phyloP scores from a whole-genome alignment of 768 basidiomycete genomes.

The Lactarius tabidus region DNA sequence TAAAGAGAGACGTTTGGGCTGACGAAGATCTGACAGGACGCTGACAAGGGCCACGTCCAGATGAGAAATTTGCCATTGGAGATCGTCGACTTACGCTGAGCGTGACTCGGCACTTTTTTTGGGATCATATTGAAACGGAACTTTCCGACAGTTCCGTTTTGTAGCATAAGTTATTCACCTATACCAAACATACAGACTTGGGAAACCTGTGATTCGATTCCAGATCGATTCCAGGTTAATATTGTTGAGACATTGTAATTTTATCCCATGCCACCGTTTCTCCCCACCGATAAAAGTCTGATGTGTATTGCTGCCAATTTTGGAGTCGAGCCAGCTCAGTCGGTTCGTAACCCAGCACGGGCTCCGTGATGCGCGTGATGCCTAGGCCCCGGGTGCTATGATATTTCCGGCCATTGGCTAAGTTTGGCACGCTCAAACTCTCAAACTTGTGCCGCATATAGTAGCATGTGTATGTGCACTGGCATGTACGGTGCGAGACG shows the following conservation, averaged over 20 bases:
- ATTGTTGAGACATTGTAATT: conserved; percentile 7
- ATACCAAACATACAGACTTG: conserved; percentile 2
- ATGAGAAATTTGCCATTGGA: conserved; percentile 71
- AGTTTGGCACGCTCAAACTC: too few species aligned
- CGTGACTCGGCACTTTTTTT: not conserved
- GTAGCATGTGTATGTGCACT: too few species aligned
- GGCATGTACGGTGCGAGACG: too few species aligned
- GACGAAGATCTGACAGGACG: conserved; percentile 48
- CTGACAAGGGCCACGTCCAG: conserved; percentile 80
- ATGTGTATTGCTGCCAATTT: too few species aligned
- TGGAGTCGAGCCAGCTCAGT: not conserved
- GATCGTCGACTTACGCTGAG: conserved; percentile 73
- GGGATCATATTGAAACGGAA: conserved; percentile 7
- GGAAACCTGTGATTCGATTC: conserved; percentile 3
- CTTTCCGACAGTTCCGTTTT: conserved; percentile 1
- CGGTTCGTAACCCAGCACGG: not conserved
- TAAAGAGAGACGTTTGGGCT: not conserved
- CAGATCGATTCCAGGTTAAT: conserved; percentile 9
- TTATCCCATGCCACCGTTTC: conserved; percentile 8
- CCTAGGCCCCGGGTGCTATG: too few species aligned
- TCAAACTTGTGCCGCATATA: too few species aligned
- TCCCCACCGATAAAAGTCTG: too few species aligned
- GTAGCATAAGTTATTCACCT: conserved; percentile 10
- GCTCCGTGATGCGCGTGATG: too few species aligned
- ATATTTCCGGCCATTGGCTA: too few species aligned